Base-by-base conservation (phyloP, 2,329 filamentous ascomycete genomes). In the Fusarium pseudonygamai region DNA sequence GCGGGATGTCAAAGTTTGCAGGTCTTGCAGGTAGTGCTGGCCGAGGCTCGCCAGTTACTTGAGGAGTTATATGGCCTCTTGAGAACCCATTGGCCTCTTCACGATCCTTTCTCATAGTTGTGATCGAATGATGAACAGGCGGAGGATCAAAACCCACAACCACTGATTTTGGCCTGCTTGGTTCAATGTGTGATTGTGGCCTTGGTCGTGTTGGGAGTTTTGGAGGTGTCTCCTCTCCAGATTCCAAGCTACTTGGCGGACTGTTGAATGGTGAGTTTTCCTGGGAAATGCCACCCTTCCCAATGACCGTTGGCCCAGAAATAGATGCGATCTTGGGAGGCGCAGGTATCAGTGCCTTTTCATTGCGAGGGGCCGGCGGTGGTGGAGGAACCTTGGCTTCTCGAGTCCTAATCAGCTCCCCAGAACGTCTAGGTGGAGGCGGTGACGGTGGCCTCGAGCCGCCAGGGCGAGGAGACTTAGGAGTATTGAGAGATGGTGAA, bases 261-360 rank as follows among this genome's bases (percentile, higher is more conserved):
- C 94, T 97, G 78, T 87, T 95, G 79, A 98, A 97, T 0, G 96
- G 95, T 2, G 96, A 97, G 0, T 91, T 79, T 78, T 85, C 83
- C 69, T 85, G 80, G 2, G 76, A 72, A 10, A 80, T 72, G 15
- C 70, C 71, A 11, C 70, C 53, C 57, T 65, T 78, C 6, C 58
- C n/a, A 67, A 43, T 34, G 59, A 67, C 36, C 40, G 72, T 67
- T 5, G 65, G 16, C 20, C 77, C 68, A 16, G 76, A 58, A n/a
- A 69, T 26, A 10, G 64, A 53, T 5, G 60, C 47, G 16, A 71
- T 62, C 39, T 77, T 78, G 5, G 71, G 71, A 6, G 71, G 72
- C 16, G 75, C 74, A 22, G 79, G 79, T 28, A 85, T 84, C 60
- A 81, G 74, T 13, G 82, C 80, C 81, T 97, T 97, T 45, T 93